Percentiles rank a stretch among this genome's conserved stretches.
Conservation (phyloP, 106 monocot species). For the Allium fistulosum region DNA sequence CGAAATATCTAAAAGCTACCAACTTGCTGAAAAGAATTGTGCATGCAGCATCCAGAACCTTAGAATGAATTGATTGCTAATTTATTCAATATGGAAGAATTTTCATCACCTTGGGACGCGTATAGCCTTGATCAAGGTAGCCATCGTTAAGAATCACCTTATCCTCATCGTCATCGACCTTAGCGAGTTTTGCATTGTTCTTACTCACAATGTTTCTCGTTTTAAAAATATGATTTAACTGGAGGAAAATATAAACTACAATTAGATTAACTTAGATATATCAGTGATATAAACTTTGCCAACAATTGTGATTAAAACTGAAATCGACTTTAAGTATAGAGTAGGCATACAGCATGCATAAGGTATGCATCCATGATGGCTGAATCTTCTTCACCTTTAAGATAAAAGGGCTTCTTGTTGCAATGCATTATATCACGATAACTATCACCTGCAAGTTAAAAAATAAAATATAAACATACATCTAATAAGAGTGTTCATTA, state of each 20-base stretch:
- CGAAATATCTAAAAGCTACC: too few species aligned
- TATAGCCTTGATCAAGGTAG: conserved; percentile 94
- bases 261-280: background rate
- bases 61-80: too few species aligned
- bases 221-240: conserved; percentile 85
- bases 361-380: conserved; percentile 84
- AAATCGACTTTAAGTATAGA: background rate
- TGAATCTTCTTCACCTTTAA: conserved; percentile 80
- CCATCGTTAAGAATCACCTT: conserved; percentile 45
- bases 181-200: conserved; percentile 64
- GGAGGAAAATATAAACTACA: conserved; percentile 5
- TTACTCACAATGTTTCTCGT: conserved; percentile 68
- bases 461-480: background rate
- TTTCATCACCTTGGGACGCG: conserved; percentile 84
- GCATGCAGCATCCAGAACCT: too few species aligned
- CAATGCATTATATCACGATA: conserved; percentile 93
- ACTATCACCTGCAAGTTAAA: conserved; percentile 41
- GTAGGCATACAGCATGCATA: conserved; percentile 70
- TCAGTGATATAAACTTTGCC: background rate
- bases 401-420: conserved; percentile 87
- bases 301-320: conserved; percentile 7
- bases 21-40: too few species aligned
- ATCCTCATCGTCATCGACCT: conserved; percentile 28
- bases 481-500: too few species aligned
- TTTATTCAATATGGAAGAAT: background rate